phyloP scores from a whole-genome alignment of 768 basidiomycete species.

The Rickenella mellea region DNA sequence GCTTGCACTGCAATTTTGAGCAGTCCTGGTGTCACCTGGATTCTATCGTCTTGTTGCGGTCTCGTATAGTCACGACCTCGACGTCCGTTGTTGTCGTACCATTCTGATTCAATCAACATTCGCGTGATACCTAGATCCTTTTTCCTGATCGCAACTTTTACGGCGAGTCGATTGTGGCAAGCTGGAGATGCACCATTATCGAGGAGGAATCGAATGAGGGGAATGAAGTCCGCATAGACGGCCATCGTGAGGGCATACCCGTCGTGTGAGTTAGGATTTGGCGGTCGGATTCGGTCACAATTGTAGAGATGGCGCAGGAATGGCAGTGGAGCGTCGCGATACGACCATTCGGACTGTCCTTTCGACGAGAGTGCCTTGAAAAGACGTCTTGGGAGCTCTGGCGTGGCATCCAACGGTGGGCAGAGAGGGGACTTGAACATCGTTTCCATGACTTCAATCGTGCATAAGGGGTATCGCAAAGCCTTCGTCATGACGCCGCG shows the following conservation, averaged over 20 bases:
- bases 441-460: conserved; percentile 30
- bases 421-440: conserved; percentile 26
- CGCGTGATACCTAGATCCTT: conserved; percentile 60
- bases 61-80: conserved; percentile 29
- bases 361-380: conserved; percentile 44
- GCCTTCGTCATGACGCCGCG: background rate
- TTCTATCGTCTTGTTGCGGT: conserved; percentile 49
- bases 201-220: conserved; percentile 65
- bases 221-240: conserved; percentile 51
- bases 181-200: conserved; percentile 61
- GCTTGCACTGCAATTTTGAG: conserved; percentile 54
- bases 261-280: conserved; percentile 54
- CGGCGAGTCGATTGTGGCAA: conserved; percentile 50
- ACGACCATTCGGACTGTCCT: conserved; percentile 27
- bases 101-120: conserved; percentile 54
- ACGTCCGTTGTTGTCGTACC: conserved; percentile 14
- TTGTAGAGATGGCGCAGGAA: conserved; percentile 51
- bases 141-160: conserved; percentile 67
- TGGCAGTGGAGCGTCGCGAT: conserved; percentile 48
- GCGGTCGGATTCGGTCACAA: conserved; percentile 26
- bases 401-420: conserved; percentile 5
- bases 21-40: conserved; percentile 46
- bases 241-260: conserved; percentile 82
- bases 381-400: conserved; percentile 56
- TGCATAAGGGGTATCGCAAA: conserved; percentile 26